Evolutionary conservation across 768 basidiomycete genomes (phyloP), one percentile per base, ranked within the genome.

Genomic region (Russula olivacea): DNA sequence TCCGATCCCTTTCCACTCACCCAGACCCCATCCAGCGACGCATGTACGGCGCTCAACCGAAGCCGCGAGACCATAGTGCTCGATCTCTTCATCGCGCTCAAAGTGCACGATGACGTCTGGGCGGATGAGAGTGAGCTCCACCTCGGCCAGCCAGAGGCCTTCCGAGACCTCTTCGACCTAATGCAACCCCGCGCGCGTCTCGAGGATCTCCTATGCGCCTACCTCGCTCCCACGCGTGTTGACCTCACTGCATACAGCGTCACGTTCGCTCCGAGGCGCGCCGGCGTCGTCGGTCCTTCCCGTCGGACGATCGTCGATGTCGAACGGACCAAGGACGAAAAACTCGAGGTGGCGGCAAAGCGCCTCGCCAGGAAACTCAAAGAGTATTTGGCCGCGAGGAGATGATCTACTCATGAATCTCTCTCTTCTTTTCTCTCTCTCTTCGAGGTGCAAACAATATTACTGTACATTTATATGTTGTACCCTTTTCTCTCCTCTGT

Each of bases 31-130:
- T 38, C 68, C 17, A 43, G 68, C 38, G 68, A 71, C 49, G 32
- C 64, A 12, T 55, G 56, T 41, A 58, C 54, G n/a, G 45, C 83
- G 6, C 74, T 77, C 23, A 77, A 80, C 34, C 53, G 80, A 38
- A 89, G 91, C 69, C 83, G 90, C 64, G 91, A 93, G 71, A 89
- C 90, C 0, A 73, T 75, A 59, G 80, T 87, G 19, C 81, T 93
- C 23, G 91, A 93, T 76, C 79, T 80, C 61, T 92, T 89, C 78
- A 87, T 93, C 53, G 83, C 84, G 3, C 81, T 93, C 69, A 89
- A 88, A 73, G 86, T 89, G 57, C 83, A 82, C 23, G 87, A 92
- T 70, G 91, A 93, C 73, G 80, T 91, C 49, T 85, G 86, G 78
- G 76, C 79, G 45, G 89, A 91, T 73, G 87, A 90, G 53, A 79